These are phyloP conservation scores for Solanum peruvianum DNA, from an alignment of 257 asterid genomes.

Conservation along the genomic window DNA sequence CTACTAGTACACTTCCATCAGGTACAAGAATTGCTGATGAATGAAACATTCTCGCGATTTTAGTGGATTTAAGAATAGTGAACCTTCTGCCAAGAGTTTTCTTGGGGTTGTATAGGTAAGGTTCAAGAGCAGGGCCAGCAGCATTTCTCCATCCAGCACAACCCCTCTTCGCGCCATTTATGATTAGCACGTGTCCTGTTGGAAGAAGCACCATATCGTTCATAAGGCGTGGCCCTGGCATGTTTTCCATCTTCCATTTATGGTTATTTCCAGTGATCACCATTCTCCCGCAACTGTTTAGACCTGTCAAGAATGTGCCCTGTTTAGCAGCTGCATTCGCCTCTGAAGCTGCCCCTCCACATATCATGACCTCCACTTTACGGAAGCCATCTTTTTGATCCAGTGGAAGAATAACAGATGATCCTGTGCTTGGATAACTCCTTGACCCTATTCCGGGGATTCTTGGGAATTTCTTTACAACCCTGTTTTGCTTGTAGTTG, in stretches of 20 bases:
- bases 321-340: constrained; percentile 22
- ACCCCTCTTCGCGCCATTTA: constrained; percentile 42
- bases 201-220: constrained; percentile 52
- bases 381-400: constrained; percentile 17
- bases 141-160: constrained; percentile 35
- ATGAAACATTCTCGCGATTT: constrained; percentile 49
- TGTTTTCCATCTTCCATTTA: constrained; percentile 47
- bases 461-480: constrained; percentile 34
- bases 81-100: constrained; percentile 29
- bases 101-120: constrained; percentile 43
- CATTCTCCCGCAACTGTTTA: constrained; percentile 48
- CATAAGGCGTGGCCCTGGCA: constrained; percentile 50
- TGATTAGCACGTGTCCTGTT: constrained; percentile 48
- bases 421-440: constrained; percentile 56
- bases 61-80: constrained; percentile 21
- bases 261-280: constrained; percentile 41
- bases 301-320: constrained; percentile 27
- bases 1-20: constrained; percentile 50
- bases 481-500: constrained; percentile 24
- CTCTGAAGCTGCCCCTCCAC: constrained; percentile 45
- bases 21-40: constrained; percentile 44
- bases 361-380: constrained; percentile 53
- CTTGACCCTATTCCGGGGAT: constrained; percentile 48
- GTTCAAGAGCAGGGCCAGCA: constrained; percentile 25
- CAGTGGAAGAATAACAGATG: constrained; percentile 54